Evolutionary conservation across 768 basidiomycete genomes (phyloP).

Genomic region (Boletus insuetus): DNA sequence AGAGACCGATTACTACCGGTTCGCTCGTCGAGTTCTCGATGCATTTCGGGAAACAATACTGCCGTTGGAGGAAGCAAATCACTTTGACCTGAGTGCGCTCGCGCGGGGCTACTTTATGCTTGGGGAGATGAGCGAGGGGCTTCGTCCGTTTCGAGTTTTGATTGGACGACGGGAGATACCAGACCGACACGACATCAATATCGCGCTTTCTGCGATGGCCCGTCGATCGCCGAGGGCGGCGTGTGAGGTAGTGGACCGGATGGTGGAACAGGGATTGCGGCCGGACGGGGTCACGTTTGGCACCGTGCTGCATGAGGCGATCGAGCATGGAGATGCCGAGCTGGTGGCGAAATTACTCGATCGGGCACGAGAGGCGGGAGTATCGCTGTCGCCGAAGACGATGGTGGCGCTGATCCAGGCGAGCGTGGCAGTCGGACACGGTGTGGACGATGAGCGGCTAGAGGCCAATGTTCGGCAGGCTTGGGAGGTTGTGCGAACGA

Average conservation of each 20-base stretch:
- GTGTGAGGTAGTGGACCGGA: conserved; percentile 45
- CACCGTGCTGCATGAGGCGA: conserved; percentile 60
- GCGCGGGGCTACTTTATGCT: conserved; percentile 62
- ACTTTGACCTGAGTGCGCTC: conserved; percentile 54
- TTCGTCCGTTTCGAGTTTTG: conserved; percentile 46
- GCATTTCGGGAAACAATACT: conserved; percentile 43
- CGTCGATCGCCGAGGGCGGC: conserved; percentile 47
- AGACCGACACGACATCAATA: conserved; percentile 64
- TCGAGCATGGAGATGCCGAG: conserved; percentile 40
- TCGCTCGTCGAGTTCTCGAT: conserved; percentile 45
- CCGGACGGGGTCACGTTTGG: conserved; percentile 59
- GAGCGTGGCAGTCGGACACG: conserved; percentile 30
- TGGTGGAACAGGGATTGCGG: conserved; percentile 44
- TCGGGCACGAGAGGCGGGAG: conserved; percentile 36
- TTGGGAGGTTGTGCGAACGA: conserved; percentile 40
- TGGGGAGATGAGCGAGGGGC: conserved; percentile 45
- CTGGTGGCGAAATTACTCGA: conserved; percentile 44
- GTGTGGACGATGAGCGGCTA: conserved; percentile 26
- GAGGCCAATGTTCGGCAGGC: conserved; percentile 39
- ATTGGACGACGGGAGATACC: conserved; percentile 50
- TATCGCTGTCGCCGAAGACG: conserved; percentile 47
- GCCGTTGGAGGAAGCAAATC: conserved; percentile 47
- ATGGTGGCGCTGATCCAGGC: conserved; percentile 47
- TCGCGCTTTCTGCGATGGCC: conserved; percentile 55
- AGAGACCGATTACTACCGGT: conserved; percentile 26